Evolutionary conservation across 2,329 filamentous ascomycete genomes (phyloP).

Genomic region (Microdochium paspali): DNA sequence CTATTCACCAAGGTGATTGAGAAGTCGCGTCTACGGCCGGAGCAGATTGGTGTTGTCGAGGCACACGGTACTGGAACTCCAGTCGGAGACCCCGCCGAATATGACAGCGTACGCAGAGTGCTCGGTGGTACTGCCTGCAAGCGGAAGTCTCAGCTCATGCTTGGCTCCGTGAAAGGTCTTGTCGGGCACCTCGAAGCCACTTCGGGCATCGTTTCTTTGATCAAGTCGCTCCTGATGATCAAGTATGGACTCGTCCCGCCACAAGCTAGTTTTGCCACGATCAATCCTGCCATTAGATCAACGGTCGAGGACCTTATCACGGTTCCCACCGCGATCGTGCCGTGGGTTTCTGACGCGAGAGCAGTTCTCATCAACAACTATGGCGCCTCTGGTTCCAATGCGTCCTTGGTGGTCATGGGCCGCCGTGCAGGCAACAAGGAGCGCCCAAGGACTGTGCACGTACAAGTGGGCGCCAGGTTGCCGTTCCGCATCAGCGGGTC

Average conservation of each 20-base stretch:
- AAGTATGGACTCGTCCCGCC: slow-evolving; percentile 15
- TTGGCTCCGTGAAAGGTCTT: slow-evolving; percentile 22
- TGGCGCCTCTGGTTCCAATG: slow-evolving; percentile 22
- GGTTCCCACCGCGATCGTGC: slow-evolving; percentile 5
- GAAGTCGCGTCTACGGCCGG: slow-evolving; percentile 11
- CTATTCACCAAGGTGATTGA: slow-evolving; percentile 21
- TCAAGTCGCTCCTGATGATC: slow-evolving; percentile 23
- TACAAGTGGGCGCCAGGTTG: slow-evolving; percentile 3
- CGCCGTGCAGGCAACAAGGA: slow-evolving; percentile 6
- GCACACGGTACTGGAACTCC: slow-evolving; percentile 34
- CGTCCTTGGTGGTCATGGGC: slow-evolving; percentile 12
- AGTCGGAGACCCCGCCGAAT: slow-evolving; percentile 25
- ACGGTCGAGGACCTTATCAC: slow-evolving; percentile 9
- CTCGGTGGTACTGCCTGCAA: slow-evolving; percentile 6
- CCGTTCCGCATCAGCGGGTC: slow-evolving; percentile 9
- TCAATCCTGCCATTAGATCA: slow-evolving; percentile 16
- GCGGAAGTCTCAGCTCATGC: slow-evolving; percentile 1
- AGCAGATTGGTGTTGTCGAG: slow-evolving; percentile 21
- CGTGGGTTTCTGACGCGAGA: slow-evolving; percentile 10
- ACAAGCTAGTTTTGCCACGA: slow-evolving; percentile 19
- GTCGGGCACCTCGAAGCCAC: slow-evolving; percentile 24
- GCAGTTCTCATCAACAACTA: slow-evolving; percentile 24
- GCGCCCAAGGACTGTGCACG: background rate
- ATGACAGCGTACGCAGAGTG: slow-evolving; percentile 14
- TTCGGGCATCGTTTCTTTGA: slow-evolving; percentile 16